phyloP scores from a whole-genome alignment of 345 rosid species.

The Boechera divaricarpa region DNA sequence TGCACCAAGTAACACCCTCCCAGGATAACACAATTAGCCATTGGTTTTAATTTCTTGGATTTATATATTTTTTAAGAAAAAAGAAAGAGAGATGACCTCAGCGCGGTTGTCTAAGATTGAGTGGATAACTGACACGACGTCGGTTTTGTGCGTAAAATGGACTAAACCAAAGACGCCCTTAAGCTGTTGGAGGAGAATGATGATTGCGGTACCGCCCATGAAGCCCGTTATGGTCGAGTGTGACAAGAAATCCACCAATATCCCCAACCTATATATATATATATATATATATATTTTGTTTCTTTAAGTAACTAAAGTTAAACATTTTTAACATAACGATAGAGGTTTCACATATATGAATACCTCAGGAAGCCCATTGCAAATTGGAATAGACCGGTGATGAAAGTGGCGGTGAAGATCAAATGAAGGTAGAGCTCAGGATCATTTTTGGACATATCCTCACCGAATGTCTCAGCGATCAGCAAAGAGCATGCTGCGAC shows the following conservation, averaged over 20 bases:
- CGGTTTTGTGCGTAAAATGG: slow-evolving; percentile 74
- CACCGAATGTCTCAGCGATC: slow-evolving; percentile 55
- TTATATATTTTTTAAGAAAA: not conserved
- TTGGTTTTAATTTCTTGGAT: not conserved
- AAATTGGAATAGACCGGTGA: slow-evolving; percentile 78
- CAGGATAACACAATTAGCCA: slow-evolving; percentile 32
- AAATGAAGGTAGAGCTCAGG: slow-evolving; percentile 72
- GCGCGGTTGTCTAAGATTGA: slow-evolving; percentile 53
- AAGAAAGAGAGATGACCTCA: slow-evolving; percentile 56
- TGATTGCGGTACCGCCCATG: slow-evolving; percentile 87
- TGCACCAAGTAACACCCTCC: slow-evolving; percentile 48
- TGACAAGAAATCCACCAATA: slow-evolving; percentile 86
- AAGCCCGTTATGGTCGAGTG: slow-evolving; percentile 93
- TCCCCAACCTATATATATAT: slow-evolving; percentile 58
- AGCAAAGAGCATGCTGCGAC: slow-evolving; percentile 86
- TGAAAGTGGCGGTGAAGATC: slow-evolving; percentile 70
- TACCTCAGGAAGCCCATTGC: slow-evolving; percentile 72
- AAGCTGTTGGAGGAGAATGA: slow-evolving; percentile 80
- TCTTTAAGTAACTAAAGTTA: slow-evolving; percentile 14
- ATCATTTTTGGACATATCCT: slow-evolving; percentile 47
- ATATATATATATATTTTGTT: not conserved
- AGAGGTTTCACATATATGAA: not conserved
- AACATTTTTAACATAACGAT: not conserved
- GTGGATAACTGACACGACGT: slow-evolving; percentile 67
- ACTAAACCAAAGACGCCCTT: slow-evolving; percentile 78